Conservation (phyloP, 1,139 yeast species). For the Lodderomyces orthopsilosis region DNA sequence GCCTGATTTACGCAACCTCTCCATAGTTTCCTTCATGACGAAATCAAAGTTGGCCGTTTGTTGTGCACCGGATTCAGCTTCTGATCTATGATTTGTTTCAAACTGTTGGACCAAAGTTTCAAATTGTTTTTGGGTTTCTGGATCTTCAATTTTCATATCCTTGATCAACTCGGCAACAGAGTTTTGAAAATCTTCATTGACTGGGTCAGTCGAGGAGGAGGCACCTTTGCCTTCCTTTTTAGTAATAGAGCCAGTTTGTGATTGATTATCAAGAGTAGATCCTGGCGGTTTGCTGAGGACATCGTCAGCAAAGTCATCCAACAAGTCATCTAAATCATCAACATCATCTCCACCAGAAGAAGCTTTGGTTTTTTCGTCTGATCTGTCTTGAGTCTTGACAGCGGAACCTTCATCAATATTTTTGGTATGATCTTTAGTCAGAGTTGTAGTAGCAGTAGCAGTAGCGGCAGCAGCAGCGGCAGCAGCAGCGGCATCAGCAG, state of each 20-base stretch:
- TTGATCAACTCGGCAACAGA: constrained; percentile 55
- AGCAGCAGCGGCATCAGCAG: neutral
- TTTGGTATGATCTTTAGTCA: neutral
- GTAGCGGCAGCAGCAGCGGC: neutral
- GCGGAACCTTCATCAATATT: neutral
- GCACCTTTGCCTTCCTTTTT: constrained; percentile 7
- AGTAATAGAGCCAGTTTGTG: constrained; percentile 11
- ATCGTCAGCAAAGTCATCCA: constrained; percentile 78
- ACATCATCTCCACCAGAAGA: constrained; percentile 50
- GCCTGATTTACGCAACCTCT: constrained; percentile 70
- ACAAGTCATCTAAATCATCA: constrained; percentile 71
- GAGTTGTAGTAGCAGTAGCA: too few relatives aligned
- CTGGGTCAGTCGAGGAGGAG: constrained; percentile 19
- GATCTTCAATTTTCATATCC: constrained; percentile 56
- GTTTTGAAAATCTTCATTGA: constrained; percentile 46
- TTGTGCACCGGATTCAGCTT: constrained; percentile 32
- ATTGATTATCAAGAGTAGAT: constrained; percentile 18
- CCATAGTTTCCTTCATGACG: constrained; percentile 79
- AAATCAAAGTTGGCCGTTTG: constrained; percentile 57
- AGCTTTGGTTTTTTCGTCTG: constrained; percentile 1
- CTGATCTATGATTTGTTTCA: constrained; percentile 35
- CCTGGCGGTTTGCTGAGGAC: constrained; percentile 67
- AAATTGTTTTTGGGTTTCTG: constrained; percentile 57
- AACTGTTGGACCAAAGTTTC: constrained; percentile 49
- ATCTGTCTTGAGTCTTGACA: neutral